Evolutionary conservation across 164 flowering plant genomes (phyloP), one percentile per base, ranked within the genome.

Genomic region (Umbilicus rupestris): DNA sequence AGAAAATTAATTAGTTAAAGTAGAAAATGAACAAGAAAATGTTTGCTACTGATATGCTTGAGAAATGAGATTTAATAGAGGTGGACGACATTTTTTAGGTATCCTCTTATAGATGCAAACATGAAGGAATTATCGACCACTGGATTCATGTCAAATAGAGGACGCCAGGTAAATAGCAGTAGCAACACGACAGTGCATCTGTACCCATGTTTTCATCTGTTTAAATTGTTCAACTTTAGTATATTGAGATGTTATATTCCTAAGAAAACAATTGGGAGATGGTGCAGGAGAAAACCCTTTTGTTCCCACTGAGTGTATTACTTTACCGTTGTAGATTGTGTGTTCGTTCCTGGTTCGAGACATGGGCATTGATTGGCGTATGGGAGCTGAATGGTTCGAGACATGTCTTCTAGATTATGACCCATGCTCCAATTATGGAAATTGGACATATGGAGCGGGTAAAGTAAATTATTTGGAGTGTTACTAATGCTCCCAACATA

Each of bases 361-460:
- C 69, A 87, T 94, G 98, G 97, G 97, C 35, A 73, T 90, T 22
- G 97, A 94, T 70, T 94, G 97, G 98, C 87, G 96, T 5, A 94
- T 94, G 97, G 98, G 97, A 41, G 98, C 97, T 24, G 98, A 94
- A 76, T 94, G 98, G 98, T 94, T 94, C 65, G 98, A 90, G 78
- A 81, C 97, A 2, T 87, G 90, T 73, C 95, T 94, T 52, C 72
- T 94, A 77, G 98, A 94, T 80, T 90, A 90, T 72, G 97, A 94
- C 37, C 98, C 98, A 0, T 94, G 96, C 73, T 94, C 98, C 65
- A 94, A 94, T 70, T 90, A 90, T 69, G 97, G 98, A 31, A 90
- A 94, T 60, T 90, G 98, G 98, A 94, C 98, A n/a, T 94, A 90
- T 68, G 98, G 98, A 62, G 97, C 98, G 79, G 97, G 98, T 94